A percentile compares a stretch with the other conserved stretches of the same genome.
These are phyloP conservation scores for Psilocybe mexicana DNA, from an alignment of 1,284 basidiomycete species.

Conservation along the genomic window DNA sequence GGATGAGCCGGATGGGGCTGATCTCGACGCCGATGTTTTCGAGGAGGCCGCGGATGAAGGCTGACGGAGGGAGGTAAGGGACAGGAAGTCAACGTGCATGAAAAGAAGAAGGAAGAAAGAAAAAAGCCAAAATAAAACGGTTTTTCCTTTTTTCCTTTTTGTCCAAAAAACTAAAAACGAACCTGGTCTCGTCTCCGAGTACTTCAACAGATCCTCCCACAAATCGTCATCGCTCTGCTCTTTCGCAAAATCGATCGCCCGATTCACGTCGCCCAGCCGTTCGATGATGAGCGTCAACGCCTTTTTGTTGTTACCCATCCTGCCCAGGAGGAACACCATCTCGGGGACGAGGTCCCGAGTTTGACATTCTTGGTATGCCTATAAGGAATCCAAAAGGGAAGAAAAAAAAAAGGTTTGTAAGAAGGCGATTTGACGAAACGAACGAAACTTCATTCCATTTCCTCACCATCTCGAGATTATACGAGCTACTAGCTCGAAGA, in stretches of 20 bases:
- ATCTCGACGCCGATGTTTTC: constrained; percentile 98
- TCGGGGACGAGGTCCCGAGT: constrained; percentile 88
- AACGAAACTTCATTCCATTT: too few relatives aligned
- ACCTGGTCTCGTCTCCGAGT: constrained; percentile 93
- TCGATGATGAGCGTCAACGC: constrained; percentile 96
- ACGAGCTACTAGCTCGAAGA: constrained; percentile 88
- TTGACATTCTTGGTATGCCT: constrained; percentile 90
- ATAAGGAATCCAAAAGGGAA: not conserved
- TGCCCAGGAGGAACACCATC: constrained; percentile 96
- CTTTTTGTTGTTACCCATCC: constrained; percentile 97
- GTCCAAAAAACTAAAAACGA: too few relatives aligned
- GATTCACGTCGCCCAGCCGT: constrained; percentile 87
- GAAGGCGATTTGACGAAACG: too few relatives aligned
- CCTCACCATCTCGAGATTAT: constrained; percentile 88
- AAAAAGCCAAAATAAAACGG: too few relatives aligned
- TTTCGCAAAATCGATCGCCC: constrained; percentile 97
- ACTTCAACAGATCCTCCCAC: constrained; percentile 95
- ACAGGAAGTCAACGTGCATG: not conserved
- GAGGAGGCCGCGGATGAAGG: constrained; percentile 91
- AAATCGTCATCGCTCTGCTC: constrained; percentile 97
- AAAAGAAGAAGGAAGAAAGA: not conserved
- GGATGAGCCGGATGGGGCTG: constrained; percentile 91
- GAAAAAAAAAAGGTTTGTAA: not conserved
- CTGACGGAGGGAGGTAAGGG: constrained; percentile 35
- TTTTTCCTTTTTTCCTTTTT: too few relatives aligned